Base-by-base conservation (phyloP, 805 yeast species). In the Lachancea dasiensis region DNA sequence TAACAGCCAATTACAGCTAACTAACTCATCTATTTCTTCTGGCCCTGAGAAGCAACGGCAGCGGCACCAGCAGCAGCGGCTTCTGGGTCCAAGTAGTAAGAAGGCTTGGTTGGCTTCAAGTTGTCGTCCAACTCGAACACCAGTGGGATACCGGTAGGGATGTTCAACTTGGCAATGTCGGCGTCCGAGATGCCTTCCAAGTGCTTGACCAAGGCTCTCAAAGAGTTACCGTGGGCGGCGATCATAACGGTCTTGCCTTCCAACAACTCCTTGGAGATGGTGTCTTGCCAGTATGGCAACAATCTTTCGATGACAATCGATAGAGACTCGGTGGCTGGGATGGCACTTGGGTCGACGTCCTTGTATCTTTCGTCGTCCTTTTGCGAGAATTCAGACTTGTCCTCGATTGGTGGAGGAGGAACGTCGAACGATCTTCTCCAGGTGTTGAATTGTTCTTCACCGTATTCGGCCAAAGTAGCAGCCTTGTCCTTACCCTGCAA, bases 1-100 rank as follows among this genome's bases (percentile, higher is more conserved):
- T 6, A n/a, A n/a, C 6, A 7, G 13, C 28, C 20, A 4, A n/a
- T 10, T 22, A 9, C 11, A 7, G 9, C 17, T n/a, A n/a, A n/a
- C 13, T 16, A 17, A 10, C 17, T 15, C 21, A 23, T 25, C 29
- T 38, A 39, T 43, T 76, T 77, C 40, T 37, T 35, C 64, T 73
- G 73, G 67, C 97, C 97, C 74, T 89, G 97, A 58, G 86, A 86
- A 58, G 97, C 97, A 56, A 89, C 97, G 45, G 96, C 96, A 62
- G 97, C 97, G 51, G 97, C 97, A 76, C 97, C 97, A 40, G 96
- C 96, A 50, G 89, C 95, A 60, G 97, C 97, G 60, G 97, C 97
- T 73, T 86, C 97, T 60, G 97, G 97, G 72, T 89, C 97, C 70
- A 89, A 81, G 81, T 89, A 89, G 78, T 89, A 86, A 56, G 94